These are phyloP conservation scores for Stagonosporopsis chrysanthemi DNA, from an alignment of 2,329 filamentous ascomycete genomes.

Conservation along the genomic window DNA sequence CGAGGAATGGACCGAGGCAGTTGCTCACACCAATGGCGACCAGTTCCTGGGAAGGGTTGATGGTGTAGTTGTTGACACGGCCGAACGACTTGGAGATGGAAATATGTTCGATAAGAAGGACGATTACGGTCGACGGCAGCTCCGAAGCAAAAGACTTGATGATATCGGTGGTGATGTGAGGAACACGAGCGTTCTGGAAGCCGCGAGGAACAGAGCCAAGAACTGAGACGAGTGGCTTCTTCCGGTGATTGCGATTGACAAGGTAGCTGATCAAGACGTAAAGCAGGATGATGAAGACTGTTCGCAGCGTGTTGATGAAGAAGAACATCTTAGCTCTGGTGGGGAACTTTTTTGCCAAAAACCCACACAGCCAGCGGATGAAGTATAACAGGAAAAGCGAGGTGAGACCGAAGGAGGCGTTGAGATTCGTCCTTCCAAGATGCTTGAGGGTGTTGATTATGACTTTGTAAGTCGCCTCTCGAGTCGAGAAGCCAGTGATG, in stretches of 20 bases:
- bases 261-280: slow-evolving; percentile 93
- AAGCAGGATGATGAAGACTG: slow-evolving; percentile 87
- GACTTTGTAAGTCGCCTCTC: slow-evolving; percentile 81
- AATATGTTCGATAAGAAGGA: slow-evolving; percentile 96
- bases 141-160: slow-evolving; percentile 73
- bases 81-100: slow-evolving; percentile 98
- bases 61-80: slow-evolving; percentile 92
- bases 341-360: slow-evolving; percentile 72
- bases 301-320: slow-evolving; percentile 89
- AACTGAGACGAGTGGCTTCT: slow-evolving; percentile 73
- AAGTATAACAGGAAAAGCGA: slow-evolving; percentile 80
- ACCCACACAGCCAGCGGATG: slow-evolving; percentile 68
- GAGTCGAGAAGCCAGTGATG: slow-evolving; percentile 74
- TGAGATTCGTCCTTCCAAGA: slow-evolving; percentile 68
- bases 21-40: slow-evolving; percentile 92
- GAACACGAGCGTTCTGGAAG: slow-evolving; percentile 80
- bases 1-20: slow-evolving; percentile 86
- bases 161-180: slow-evolving; percentile 70
- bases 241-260: slow-evolving; percentile 68
- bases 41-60: slow-evolving; percentile 94
- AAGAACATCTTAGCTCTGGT: slow-evolving; percentile 77
- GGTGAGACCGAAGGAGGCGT: slow-evolving; percentile 87
- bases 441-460: slow-evolving; percentile 82
- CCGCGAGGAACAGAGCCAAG: slow-evolving; percentile 56
- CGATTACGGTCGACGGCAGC: slow-evolving; percentile 85